Evolutionary conservation across 192 early-diverging fungal genomes (phyloP), one percentile per base, ranked within the genome.

Genomic region (Coemansia sp.): DNA sequence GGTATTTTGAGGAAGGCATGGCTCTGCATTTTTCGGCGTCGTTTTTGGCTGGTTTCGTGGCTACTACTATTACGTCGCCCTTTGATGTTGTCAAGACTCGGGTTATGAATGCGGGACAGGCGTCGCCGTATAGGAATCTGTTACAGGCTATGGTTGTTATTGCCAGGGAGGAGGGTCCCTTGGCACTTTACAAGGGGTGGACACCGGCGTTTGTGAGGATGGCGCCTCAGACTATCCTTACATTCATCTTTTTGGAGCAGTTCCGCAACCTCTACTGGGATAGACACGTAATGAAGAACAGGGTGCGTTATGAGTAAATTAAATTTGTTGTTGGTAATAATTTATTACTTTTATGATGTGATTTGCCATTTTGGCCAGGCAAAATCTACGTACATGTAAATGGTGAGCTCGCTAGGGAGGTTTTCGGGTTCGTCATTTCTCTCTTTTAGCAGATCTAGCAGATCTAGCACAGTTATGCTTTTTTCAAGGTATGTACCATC

Each of bases 21-120:
- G 23, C 59, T 8, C 76, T 87, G 33, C 93, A 94, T 66, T 90
- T 92, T 55, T 76, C 77, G 20, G 85, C 89, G 14, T 90, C 88
- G 51, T 70, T 91, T 23, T 62, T 93, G 35, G 89, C 93, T 35
- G 90, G 90, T 42, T 85, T 92, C 14, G 86, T 91, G 8, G 89
- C 90, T 2, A 90, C 90, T 3, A 91, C 90, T 3, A 82, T 91
- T 2, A 90, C 88, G 21, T 90, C 92, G 11, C 90, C 90, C 11
- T 83, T 89, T 23, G 91, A 92, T 80, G 87, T 95, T 10, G 87
- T 95, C 62, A 95, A 95, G 70, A 92, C 93, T 1, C 86, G 93
- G 26, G 85, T 92, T 56, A 95, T 95, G 93, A 92, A 90, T 64
- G 86, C 85, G 58, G 84, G 70, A 24, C 70, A 59, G 20, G 76